Percentiles rank a stretch among this genome's conserved stretches.
phyloP scores from a whole-genome alignment of 495 filamentous ascomycete genomes.

The Xylaria flabelliformis region DNA sequence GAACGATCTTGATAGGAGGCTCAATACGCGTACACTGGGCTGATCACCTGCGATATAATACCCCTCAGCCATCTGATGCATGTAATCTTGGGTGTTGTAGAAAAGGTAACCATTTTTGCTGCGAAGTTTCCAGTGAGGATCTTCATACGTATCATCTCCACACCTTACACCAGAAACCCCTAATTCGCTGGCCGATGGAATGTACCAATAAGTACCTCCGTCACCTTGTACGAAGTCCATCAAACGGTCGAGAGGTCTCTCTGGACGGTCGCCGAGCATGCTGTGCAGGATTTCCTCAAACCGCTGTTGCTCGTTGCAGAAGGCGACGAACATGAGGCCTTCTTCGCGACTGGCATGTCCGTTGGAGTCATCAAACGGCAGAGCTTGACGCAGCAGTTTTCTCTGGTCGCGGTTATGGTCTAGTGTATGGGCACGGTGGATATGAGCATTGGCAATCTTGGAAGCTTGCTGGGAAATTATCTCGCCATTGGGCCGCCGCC shows the following conservation, averaged over 20 bases:
- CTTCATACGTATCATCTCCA: slow-evolving; percentile 27
- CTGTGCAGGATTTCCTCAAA: slow-evolving; percentile 32
- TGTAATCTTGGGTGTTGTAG: slow-evolving; percentile 29
- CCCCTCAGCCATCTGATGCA: slow-evolving; percentile 27
- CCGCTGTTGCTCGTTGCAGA: slow-evolving; percentile 36
- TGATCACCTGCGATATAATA: slow-evolving; percentile 16
- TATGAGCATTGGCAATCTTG: slow-evolving; percentile 11
- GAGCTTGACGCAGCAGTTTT: slow-evolving; percentile 28
- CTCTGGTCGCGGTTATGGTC: slow-evolving; percentile 28
- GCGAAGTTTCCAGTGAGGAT: slow-evolving; percentile 24
- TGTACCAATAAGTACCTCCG: slow-evolving; percentile 27
- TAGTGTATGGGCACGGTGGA: slow-evolving; percentile 25
- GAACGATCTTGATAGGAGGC: slow-evolving; percentile 23
- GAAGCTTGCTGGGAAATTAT: slow-evolving; percentile 29
- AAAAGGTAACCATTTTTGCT: slow-evolving; percentile 25
- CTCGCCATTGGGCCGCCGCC: slow-evolving; percentile 25
- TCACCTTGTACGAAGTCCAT: slow-evolving; percentile 27
- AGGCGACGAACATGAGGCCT: slow-evolving; percentile 37
- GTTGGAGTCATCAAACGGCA: slow-evolving; percentile 22
- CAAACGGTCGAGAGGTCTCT: slow-evolving; percentile 31
- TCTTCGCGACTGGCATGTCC: slow-evolving; percentile 28
- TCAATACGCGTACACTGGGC: slow-evolving; percentile 25
- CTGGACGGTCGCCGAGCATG: slow-evolving; percentile 30
- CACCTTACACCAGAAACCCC: slow-evolving; percentile 16
- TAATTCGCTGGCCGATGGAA: slow-evolving; percentile 27